These are phyloP conservation scores for Pythium dissimile DNA, from an alignment of 352 stramenopile genomes.

Conservation along the genomic window DNA sequence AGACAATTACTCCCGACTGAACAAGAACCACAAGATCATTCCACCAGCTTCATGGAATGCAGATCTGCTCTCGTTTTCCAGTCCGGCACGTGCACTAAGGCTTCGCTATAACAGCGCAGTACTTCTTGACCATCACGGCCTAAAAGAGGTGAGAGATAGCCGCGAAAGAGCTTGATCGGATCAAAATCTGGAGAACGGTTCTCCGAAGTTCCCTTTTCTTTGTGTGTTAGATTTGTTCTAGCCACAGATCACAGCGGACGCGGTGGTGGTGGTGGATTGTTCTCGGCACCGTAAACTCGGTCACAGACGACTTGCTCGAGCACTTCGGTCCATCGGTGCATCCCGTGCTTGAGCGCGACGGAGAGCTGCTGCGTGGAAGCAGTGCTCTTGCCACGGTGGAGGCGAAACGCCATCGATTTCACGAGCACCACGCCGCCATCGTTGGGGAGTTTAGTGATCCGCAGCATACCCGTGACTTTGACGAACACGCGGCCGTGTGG, in stretches of 20 bases:
- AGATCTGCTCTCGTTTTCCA: too few species aligned
- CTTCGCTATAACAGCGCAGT: too few species aligned
- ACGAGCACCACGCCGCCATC: not conserved
- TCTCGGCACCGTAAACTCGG: not conserved
- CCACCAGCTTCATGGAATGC: too few species aligned
- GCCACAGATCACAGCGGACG: not conserved
- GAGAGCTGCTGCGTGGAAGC: not conserved
- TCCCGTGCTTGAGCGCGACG: not conserved
- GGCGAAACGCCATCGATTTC: not conserved
- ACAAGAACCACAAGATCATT: too few species aligned
- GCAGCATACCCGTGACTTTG: not conserved
- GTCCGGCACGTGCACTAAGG: too few species aligned
- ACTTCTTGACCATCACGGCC: too few species aligned
- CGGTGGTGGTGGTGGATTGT: not conserved
- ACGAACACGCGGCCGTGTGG: not conserved
- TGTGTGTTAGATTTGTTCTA: too few species aligned
- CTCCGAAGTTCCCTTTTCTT: too few species aligned
- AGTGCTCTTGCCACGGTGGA: not conserved
- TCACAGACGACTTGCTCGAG: not conserved
- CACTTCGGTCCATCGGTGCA: not conserved
- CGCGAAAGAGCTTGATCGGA: too few species aligned
- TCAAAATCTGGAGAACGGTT: too few species aligned
- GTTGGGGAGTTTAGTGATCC: not conserved
- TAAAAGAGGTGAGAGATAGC: too few species aligned
- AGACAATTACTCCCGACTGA: too few species aligned